phyloP scores from a whole-genome alignment of 2,329 filamentous ascomycete species.

The Botrytis aclada region DNA sequence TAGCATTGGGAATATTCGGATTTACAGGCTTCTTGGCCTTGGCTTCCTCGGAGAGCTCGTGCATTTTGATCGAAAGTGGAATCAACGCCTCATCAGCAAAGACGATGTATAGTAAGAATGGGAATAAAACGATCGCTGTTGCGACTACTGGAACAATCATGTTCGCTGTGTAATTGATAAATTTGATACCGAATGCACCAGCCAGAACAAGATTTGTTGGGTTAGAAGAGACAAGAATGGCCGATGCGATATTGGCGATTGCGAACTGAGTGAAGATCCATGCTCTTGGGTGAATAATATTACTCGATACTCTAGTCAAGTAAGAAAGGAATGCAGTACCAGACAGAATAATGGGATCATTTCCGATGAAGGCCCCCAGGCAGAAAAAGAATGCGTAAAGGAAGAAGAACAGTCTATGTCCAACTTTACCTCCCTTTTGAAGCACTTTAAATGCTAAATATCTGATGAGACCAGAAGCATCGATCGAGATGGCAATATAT shows the following conservation, averaged over 20 bases:
- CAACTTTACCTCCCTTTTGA: constrained; percentile 63
- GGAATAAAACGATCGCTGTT: constrained; percentile 67
- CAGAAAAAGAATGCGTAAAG: constrained; percentile 70
- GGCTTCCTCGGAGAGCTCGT: constrained; percentile 59
- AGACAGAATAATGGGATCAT: constrained; percentile 72
- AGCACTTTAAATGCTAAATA: constrained; percentile 69
- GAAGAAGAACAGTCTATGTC: constrained; percentile 67
- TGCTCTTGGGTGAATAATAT: constrained; percentile 66
- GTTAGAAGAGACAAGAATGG: constrained; percentile 74
- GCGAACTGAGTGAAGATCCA: constrained; percentile 74
- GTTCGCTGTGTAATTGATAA: constrained; percentile 72
- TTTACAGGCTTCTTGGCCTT: constrained; percentile 60
- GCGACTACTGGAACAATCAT: constrained; percentile 70
- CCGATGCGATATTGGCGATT: constrained; percentile 69
- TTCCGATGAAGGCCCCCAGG: constrained; percentile 67
- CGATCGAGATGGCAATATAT: constrained; percentile 75
- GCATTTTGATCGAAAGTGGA: constrained; percentile 63
- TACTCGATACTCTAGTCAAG: constrained; percentile 72
- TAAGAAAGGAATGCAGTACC: constrained; percentile 74
- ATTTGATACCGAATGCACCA: constrained; percentile 68
- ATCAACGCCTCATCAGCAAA: constrained; percentile 64
- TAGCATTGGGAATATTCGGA: constrained; percentile 66
- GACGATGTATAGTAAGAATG: constrained; percentile 66
- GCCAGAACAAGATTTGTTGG: constrained; percentile 74
- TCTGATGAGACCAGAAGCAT: constrained; percentile 69